Percentiles rank a stretch among this genome's conserved stretches.
Conservation (phyloP, 129 eudicot genomes). For the Glebionis coronaria region DNA sequence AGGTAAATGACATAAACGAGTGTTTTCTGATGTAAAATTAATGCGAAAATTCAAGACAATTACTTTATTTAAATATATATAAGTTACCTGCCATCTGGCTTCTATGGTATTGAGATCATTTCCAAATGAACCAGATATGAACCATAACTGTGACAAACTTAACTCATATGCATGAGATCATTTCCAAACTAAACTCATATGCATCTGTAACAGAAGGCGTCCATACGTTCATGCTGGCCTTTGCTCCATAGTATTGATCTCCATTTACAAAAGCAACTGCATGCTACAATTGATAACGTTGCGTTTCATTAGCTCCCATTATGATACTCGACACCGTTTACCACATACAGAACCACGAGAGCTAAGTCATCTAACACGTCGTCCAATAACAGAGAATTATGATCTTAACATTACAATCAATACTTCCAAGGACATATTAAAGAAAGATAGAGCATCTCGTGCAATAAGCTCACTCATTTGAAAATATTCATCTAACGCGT, state of each 20-base stretch:
- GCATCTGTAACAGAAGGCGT: constrained; percentile 71
- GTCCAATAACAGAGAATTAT: too few species aligned
- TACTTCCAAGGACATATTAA: too few species aligned
- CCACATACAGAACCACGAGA: too few species aligned
- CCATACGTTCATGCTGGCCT: constrained; percentile 94
- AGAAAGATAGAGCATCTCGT: too few species aligned
- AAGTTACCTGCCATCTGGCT: constrained; percentile 97
- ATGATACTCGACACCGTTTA: too few species aligned
- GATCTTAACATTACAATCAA: too few species aligned
- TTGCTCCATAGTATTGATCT: constrained; percentile 81
- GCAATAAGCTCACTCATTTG: too few species aligned
- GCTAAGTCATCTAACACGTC: too few species aligned
- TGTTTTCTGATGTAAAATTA: background rate
- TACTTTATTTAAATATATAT: too few species aligned
- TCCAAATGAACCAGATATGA: constrained; percentile 91
- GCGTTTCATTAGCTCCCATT: constrained; percentile 15
- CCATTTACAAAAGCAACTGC: constrained; percentile 93
- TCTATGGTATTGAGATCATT: constrained; percentile 97
- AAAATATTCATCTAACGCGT: too few species aligned
- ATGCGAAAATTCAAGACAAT: background rate
- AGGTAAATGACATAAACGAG: background rate
- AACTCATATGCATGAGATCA: constrained; percentile 62
- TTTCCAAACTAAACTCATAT: constrained; percentile 90
- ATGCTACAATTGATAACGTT: constrained; percentile 45
- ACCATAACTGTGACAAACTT: constrained; percentile 93